Conservation (phyloP, 805 yeast species). For the Yamadazyma kitorensis region DNA sequence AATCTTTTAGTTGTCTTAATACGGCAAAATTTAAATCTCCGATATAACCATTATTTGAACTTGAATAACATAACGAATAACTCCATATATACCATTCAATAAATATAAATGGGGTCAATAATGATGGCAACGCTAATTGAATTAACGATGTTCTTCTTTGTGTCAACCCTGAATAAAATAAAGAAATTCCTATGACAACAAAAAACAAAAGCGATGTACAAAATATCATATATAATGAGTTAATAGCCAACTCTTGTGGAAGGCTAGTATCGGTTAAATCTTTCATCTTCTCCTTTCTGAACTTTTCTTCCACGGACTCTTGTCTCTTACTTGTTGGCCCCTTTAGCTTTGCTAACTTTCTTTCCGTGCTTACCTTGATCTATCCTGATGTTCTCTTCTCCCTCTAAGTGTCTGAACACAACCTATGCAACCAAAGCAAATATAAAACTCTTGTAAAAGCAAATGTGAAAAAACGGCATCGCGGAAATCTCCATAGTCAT, state of each 20-base stretch:
- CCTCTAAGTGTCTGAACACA: too few species aligned
- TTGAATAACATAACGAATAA: conserved; percentile 38
- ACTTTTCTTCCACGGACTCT: too few species aligned
- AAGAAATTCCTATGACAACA: conserved; percentile 33
- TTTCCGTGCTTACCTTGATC: too few species aligned
- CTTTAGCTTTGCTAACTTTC: too few species aligned
- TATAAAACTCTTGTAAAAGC: too few species aligned
- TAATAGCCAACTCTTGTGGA: conserved; percentile 15
- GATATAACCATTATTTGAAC: conserved; percentile 32
- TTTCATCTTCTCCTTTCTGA: conserved; percentile 4
- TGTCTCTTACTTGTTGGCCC: too few species aligned
- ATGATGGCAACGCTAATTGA: conserved; percentile 35
- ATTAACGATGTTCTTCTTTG: conserved; percentile 41
- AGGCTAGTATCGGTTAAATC: conserved; percentile 3
- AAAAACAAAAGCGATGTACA: conserved; percentile 32
- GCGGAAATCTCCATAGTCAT: too few species aligned
- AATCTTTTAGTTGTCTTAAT: conserved; percentile 23
- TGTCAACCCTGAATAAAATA: conserved; percentile 43
- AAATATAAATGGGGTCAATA: conserved; percentile 29
- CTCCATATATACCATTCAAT: conserved; percentile 47
- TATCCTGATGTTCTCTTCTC: too few species aligned
- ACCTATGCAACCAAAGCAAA: too few species aligned
- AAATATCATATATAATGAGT: conserved; percentile 34
- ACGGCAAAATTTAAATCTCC: conserved; percentile 33
- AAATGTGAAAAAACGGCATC: too few species aligned